A percentile compares a stretch with the other conserved stretches of the same genome.
Conservation (phyloP, 2,329 filamentous ascomycete genomes). For the Colletotrichum cereale region DNA sequence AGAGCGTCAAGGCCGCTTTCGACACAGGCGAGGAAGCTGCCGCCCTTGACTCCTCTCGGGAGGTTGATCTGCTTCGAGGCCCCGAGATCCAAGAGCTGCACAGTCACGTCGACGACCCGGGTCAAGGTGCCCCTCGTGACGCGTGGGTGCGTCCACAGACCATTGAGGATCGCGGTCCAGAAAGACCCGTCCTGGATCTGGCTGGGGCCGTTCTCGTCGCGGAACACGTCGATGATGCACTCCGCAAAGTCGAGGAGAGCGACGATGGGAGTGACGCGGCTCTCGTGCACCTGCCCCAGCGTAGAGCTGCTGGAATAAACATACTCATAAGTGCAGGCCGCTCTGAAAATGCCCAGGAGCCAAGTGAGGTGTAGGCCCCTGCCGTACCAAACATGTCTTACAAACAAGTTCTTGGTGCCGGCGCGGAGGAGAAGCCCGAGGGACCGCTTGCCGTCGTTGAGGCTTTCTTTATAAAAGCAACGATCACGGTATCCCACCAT, state of each 20-base stretch:
- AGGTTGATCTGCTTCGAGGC: not conserved
- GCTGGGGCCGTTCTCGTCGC: not conserved
- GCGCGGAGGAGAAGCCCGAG: not conserved
- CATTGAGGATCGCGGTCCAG: not conserved
- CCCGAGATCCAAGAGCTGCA: not conserved
- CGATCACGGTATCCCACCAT: not conserved
- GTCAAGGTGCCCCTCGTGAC: not conserved
- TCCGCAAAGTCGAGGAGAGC: not conserved
- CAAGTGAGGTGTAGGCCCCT: not conserved
- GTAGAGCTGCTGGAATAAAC: too few relatives aligned
- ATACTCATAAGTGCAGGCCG: not conserved
- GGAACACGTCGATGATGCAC: not conserved
- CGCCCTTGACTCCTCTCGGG: not conserved
- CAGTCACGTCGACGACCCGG: not conserved
- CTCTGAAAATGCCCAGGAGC: not conserved
- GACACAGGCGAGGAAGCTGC: not conserved
- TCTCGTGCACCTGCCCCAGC: too few relatives aligned
- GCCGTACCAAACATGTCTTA: not conserved
- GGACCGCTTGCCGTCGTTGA: not conserved
- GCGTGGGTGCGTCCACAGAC: not conserved
- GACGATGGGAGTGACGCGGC: not conserved
- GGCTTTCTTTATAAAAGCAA: too few relatives aligned
- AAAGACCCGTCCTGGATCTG: not conserved
- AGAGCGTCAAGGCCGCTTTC: not conserved
- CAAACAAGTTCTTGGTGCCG: not conserved